Conservation (phyloP, 768 basidiomycete genomes). For the Chalciporus pseudorubinellus region DNA sequence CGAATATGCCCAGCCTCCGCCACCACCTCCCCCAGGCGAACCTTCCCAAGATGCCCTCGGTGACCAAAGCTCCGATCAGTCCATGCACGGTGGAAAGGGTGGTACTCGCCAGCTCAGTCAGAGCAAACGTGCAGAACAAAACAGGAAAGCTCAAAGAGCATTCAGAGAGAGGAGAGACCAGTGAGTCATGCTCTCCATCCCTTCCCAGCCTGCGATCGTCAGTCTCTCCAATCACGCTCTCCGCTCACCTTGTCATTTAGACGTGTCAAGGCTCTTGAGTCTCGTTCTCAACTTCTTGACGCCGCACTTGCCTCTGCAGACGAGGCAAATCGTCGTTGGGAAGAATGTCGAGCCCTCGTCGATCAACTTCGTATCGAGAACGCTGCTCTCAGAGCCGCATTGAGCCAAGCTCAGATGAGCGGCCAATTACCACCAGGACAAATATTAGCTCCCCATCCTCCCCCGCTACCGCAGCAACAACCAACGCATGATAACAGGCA, state of each 20-base stretch:
- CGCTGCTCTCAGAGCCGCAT: slow-evolving; percentile 68
- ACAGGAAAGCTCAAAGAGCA: slow-evolving; percentile 89
- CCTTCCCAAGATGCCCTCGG: slow-evolving; percentile 29
- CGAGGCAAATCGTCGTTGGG: slow-evolving; percentile 87
- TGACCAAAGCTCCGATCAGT: slow-evolving; percentile 12
- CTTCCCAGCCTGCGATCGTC: background rate
- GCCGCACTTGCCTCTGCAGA: slow-evolving; percentile 84
- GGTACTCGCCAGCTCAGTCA: slow-evolving; percentile 63
- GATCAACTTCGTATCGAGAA: slow-evolving; percentile 87
- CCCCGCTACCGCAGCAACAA: slow-evolving; percentile 20
- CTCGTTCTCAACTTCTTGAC: slow-evolving; percentile 80
- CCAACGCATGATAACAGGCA: slow-evolving; percentile 20
- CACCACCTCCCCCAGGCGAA: slow-evolving; percentile 21
- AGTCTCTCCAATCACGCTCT: background rate
- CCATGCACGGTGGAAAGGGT: slow-evolving; percentile 6
- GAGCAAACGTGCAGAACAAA: slow-evolving; percentile 91
- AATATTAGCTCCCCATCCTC: slow-evolving; percentile 23
- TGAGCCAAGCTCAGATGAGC: slow-evolving; percentile 43
- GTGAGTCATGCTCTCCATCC: slow-evolving; percentile 41
- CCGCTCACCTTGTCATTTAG: slow-evolving; percentile 38
- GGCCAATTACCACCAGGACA: slow-evolving; percentile 31
- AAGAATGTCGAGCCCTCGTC: slow-evolving; percentile 86
- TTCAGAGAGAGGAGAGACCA: slow-evolving; percentile 89
- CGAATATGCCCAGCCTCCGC: slow-evolving; percentile 29
- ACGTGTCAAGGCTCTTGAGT: slow-evolving; percentile 85